Evolutionary conservation across 192 early-diverging fungal species (phyloP).

Genomic region (Lobosporangium transversale): DNA sequence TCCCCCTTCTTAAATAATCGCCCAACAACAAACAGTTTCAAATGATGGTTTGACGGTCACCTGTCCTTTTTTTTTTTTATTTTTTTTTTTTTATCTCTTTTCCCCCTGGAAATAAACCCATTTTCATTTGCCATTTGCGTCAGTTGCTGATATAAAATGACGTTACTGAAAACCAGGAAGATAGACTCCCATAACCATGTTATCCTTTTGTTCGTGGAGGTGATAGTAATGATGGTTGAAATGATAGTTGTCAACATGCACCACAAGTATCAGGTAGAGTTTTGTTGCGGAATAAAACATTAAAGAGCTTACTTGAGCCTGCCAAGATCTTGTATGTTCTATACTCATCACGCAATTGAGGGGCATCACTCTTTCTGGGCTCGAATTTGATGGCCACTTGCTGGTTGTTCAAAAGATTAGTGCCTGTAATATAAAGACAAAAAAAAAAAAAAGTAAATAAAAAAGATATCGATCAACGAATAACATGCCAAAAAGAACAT

Average conservation of each 20-base stretch:
- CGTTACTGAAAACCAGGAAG: background rate
- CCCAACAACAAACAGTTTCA: background rate
- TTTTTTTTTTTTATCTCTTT: background rate
- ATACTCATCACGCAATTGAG: constrained; percentile 95
- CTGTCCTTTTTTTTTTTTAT: background rate
- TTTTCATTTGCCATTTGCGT: background rate
- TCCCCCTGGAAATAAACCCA: background rate
- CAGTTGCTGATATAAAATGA: background rate
- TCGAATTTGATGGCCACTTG: constrained; percentile 98
- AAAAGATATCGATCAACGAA: background rate
- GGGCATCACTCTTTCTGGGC: constrained; percentile 94
- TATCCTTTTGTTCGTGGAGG: too few species aligned
- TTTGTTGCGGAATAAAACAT: constrained; percentile 13
- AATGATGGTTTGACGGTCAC: background rate
- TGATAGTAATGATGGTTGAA: too few species aligned
- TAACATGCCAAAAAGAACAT: too few species aligned
- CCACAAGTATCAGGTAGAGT: background rate
- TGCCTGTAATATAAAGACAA: constrained; percentile 59
- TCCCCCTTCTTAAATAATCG: too few species aligned
- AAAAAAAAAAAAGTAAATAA: background rate
- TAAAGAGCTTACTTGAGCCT: constrained; percentile 61
- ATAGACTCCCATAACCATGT: too few species aligned
- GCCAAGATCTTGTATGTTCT: constrained; percentile 93
- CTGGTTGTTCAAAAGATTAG: constrained; percentile 89
- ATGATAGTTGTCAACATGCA: background rate